Base-by-base conservation (phyloP, 2,329 filamentous ascomycete species). In the Fusarium bactridioides region DNA sequence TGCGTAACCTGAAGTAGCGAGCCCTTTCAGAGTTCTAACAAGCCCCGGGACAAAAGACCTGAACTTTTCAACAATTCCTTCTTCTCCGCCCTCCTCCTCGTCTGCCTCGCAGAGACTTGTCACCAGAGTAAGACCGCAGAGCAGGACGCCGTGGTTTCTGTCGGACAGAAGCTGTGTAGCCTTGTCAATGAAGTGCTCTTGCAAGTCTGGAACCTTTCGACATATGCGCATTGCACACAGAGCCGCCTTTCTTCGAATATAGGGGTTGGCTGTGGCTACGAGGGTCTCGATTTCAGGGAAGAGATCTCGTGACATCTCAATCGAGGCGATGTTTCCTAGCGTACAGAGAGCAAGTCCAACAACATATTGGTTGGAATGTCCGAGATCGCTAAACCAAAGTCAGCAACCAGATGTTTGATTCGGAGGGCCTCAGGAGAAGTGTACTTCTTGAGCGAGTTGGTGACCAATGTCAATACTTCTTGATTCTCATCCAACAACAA, bases 221-320 rank as follows among this genome's bases (percentile, higher is more conserved):
- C 95, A 98, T 87, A 99, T 98, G 74, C 95, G 90, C 96, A 99
- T 99, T 56, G 96, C 96, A 83, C 96, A 99, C n/a, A 99, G 88
- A 8, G 96, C 96, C 23, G 96, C 96, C 86, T 99, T 99, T 76
- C 96, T 90, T 77, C 96, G 90, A 80, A 99, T 98, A 81, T 99
- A 99, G n/a, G 96, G 96, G 81, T 99, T 99, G 59, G 94, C 92
- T 54, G 95, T 98, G 45, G 94, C 93, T 73, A 99, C 86, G 54
- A 98, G 90, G 69, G 89, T 93, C 83, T 99, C 97, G 81, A 99
- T 93, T 86, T 99, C 95, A 75, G 94, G 90, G 82, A 99, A 99
- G 25, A 99, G 86, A 83, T 99, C 96, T 86, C 96, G 89, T 23
- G 96, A 97, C 96, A 99, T 99, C 82, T 99, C 96, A 78, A 98